Base-by-base conservation (phyloP, 441 rosid genomes). In the Flueggea neowawraea region DNA sequence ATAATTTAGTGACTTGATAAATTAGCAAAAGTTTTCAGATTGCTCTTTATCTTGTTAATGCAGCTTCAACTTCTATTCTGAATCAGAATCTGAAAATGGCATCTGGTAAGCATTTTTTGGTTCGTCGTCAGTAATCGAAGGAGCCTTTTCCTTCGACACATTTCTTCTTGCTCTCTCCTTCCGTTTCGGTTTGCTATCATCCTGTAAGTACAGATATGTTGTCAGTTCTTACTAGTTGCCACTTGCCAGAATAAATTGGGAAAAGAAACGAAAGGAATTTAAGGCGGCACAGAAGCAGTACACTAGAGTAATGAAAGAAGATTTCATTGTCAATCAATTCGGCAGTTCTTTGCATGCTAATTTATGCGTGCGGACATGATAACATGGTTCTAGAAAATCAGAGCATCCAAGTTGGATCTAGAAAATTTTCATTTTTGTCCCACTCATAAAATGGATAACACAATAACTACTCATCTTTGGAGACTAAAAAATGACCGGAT, bases 31-130 rank as follows among this genome's bases (percentile, higher is more conserved):
- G 41, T 36, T 36, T 6, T 47, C 14, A 47, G 4, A 47, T 14
- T 12, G 9, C 14, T 11, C 50, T 10, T 47, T 47, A 10, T 11
- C 50, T 47, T 4, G 14, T 47, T 47, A 47, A 47, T 14, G 50
- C 14, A 47, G 50, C 14, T 10, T 47, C 50, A 74, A 28, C 66
- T 36, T 36, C 41, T 76, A 85, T 15, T 84, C 87, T 0, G 90
- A 73, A 53, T 91, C 94, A 17, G 97, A 86, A 69, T 85, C 91
- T 28, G 88, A 78, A 16, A 84, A 59, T 0, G 86, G 82, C 82
- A 81, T 67, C 68, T 94, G 90, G 70, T 74, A 76, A 54, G 92
- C 87, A 78, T 84, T 83, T 74, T 70, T 78, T 57, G 96, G 97
- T 60, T 84, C 89, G 55, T 28, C 48, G 67, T 94, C 96, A 8